Base-by-base conservation (phyloP, 1,284 basidiomycete species). In the Trichosporon ovoides region DNA sequence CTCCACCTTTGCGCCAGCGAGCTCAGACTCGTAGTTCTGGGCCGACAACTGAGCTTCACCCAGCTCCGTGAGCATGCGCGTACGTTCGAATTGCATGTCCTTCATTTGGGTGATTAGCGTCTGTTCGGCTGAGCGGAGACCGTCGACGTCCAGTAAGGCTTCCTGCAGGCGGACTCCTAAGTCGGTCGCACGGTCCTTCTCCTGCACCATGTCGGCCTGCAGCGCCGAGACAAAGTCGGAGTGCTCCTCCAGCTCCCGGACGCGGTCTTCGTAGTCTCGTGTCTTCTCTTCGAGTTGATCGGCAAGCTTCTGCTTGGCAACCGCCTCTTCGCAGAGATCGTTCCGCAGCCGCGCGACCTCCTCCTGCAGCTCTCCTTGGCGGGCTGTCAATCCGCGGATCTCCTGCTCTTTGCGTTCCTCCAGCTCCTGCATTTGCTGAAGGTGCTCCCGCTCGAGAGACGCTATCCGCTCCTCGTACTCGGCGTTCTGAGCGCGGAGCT, bases 1-100 rank as follows among this genome's bases (percentile, higher is more conserved):
- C 60, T 78, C 76, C 0, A 73, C 73, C 48, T 69, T 62, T 13
- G 76, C 59, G 5, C 73, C 71, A 1, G 72, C 80, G n/a, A 91
- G 82, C 71, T 91, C 87, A 10, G 80, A 77, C 71, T 89, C 85
- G 49, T 91, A 71, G 70, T 88, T 83, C 62, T 88, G 87, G 11
- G 85, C 85, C 9, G 85, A 80, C 3, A 82, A 78, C 40, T 88
- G 84, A 0, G 88, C 86, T 57, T 86, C 87, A 65, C 90, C 88
- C 19, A 93, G 78, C 19, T 84, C 83, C 19, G 83, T 82, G 36
- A 91, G 75, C 24, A 83, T 84, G 48, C 79, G 80, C 14, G 85
- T 84, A 65, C 91, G 87, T 53, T 91, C 89, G 58, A 85, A 84
- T 46, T 91, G 79, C 38, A 92, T 76, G 50, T 80, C 80, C 7